These are phyloP conservation scores for Cercospora brassicicola DNA, from an alignment of 2,329 filamentous ascomycete genomes.

Conservation along the genomic window DNA sequence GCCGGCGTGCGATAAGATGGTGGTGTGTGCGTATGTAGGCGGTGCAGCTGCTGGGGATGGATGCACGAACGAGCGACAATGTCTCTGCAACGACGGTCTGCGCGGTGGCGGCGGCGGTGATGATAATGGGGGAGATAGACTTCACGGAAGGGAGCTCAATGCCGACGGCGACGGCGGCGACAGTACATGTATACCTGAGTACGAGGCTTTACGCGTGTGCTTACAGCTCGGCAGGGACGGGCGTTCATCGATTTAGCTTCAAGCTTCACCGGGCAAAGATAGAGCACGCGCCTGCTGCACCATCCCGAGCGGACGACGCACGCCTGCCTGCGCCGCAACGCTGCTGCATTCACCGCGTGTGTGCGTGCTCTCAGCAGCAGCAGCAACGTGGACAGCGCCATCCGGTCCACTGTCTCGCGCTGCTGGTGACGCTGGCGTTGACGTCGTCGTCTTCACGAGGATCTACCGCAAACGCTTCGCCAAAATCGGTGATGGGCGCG, in stretches of 20 bases:
- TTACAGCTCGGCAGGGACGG: conserved; percentile 1
- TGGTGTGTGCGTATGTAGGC: conserved; percentile 2
- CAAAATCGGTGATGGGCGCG: neutral
- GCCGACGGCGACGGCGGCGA: neutral
- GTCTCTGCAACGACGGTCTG: neutral
- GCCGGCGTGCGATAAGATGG: conserved; percentile 13
- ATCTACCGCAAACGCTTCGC: neutral
- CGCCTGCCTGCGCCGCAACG: neutral
- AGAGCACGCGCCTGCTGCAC: neutral
- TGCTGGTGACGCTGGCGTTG: neutral
- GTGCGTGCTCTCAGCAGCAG: neutral
- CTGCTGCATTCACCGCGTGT: neutral
- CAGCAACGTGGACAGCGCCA: neutral
- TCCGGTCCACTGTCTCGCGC: neutral
- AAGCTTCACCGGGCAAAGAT: neutral
- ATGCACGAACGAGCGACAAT: conserved; percentile 11
- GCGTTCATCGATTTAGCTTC: neutral
- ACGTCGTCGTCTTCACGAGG: neutral
- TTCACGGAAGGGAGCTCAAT: neutral
- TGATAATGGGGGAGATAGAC: neutral
- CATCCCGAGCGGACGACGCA: neutral
- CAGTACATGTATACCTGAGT: conserved; percentile 1
- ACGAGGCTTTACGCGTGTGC: conserved; percentile 6
- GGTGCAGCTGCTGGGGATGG: neutral
- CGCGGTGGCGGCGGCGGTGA: neutral